Percentiles rank a stretch among this genome's conserved stretches.
phyloP scores from a whole-genome alignment of 768 basidiomycete genomes.

The Nidularia pulvinata region DNA sequence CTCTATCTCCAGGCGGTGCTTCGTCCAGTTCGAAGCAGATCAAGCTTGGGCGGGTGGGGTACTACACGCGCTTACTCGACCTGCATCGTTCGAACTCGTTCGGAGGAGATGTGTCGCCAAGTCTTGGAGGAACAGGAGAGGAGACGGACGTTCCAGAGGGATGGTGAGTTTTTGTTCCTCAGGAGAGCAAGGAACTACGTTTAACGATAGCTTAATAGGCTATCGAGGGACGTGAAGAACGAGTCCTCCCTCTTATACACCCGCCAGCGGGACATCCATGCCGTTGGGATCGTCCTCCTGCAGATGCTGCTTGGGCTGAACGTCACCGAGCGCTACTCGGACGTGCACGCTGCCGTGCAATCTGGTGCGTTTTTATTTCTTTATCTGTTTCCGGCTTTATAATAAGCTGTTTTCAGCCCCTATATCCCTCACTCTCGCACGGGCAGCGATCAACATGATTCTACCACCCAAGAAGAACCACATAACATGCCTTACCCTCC shows the following conservation, averaged over 20 bases:
- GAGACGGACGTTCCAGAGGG: constrained; percentile 48
- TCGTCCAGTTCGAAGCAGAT: constrained; percentile 42
- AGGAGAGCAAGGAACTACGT: neutral
- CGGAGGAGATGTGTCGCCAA: constrained; percentile 26
- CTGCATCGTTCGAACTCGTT: constrained; percentile 87
- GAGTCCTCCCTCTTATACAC: constrained; percentile 77
- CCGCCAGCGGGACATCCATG: constrained; percentile 79
- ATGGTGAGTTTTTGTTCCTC: constrained; percentile 16
- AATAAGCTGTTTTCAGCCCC: constrained; percentile 31
- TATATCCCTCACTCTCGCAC: constrained; percentile 50
- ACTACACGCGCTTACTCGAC: constrained; percentile 72
- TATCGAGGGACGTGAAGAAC: constrained; percentile 77
- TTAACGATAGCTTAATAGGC: constrained; percentile 36
- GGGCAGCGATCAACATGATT: constrained; percentile 60
- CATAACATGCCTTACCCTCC: constrained; percentile 53
- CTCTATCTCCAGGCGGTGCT: no score
- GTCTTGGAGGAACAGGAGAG: constrained; percentile 11
- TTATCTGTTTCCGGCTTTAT: neutral
- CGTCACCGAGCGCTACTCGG: constrained; percentile 53
- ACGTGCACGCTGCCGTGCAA: constrained; percentile 57
- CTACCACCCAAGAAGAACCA: constrained; percentile 54
- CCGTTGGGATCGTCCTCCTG: constrained; percentile 73
- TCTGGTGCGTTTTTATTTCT: constrained; percentile 38
- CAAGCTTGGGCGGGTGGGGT: constrained; percentile 76
- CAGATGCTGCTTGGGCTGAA: constrained; percentile 88